These are phyloP conservation scores for Kluyveromyces wickerhamii DNA, from an alignment of 805 yeast genomes.

Conservation along the genomic window DNA sequence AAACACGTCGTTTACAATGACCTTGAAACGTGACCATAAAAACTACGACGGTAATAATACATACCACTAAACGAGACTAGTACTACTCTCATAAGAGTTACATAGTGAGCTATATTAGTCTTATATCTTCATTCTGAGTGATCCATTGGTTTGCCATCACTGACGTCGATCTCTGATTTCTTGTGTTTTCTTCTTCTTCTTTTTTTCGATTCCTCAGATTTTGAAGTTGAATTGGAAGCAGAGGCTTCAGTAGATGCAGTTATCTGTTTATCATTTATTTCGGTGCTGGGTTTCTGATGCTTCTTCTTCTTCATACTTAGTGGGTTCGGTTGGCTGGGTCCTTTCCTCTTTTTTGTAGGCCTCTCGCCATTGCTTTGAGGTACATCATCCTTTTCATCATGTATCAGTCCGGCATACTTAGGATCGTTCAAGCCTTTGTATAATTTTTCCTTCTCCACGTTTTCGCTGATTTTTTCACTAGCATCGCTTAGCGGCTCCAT, in stretches of 20 bases:
- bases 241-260: not conserved
- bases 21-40: too few species aligned
- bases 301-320: constrained; percentile 77
- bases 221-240: not conserved
- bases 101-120: too few species aligned
- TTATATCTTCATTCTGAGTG: too few species aligned
- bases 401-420: constrained; percentile 39
- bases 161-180: too few species aligned
- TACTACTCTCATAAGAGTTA: too few species aligned
- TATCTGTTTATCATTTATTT: too few species aligned
- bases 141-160: too few species aligned
- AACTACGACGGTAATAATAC: too few species aligned
- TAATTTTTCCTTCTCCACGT: constrained; percentile 59
- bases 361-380: constrained; percentile 7
- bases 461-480: constrained; percentile 41
- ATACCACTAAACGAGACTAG: too few species aligned
- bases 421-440: constrained; percentile 71
- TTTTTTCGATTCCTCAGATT: constrained; percentile 7
- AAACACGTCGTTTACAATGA: too few species aligned
- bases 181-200: constrained; percentile 19
- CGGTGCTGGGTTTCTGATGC: too few species aligned
- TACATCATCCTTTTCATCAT: constrained; percentile 14
- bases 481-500: constrained; percentile 88
- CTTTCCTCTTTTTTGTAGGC: constrained; percentile 44
- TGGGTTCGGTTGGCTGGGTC: constrained; percentile 84